Percentiles rank a stretch among this genome's conserved stretches.
These are phyloP conservation scores for Raphidocelis subcapitata DNA, from an alignment of 139 green algal species.

Conservation along the genomic window DNA sequence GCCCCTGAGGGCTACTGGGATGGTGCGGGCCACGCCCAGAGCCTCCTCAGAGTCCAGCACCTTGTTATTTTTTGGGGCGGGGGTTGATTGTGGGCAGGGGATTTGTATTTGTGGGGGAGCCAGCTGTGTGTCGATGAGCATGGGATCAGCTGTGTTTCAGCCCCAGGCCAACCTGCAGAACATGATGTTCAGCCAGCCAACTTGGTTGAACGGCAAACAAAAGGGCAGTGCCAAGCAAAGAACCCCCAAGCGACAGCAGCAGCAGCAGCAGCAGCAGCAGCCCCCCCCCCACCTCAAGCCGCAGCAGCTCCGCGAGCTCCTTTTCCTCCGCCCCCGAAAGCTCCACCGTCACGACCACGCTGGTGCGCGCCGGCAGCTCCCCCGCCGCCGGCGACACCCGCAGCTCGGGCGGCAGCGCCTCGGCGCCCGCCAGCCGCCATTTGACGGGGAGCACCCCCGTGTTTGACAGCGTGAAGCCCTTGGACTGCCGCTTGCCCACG, in stretches of 20 bases:
- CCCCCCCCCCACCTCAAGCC: constrained; percentile 39
- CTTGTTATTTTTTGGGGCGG: not conserved
- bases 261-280: no score
- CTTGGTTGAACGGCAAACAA: no score
- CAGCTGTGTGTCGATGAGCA: no score
- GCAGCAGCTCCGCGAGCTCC: constrained; percentile 47
- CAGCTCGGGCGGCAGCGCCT: constrained; percentile 59
- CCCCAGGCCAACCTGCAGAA: no score
- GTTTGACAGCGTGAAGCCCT: constrained; percentile 67
- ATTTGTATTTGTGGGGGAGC: no score
- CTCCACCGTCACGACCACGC: constrained; percentile 53
- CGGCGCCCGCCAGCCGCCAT: constrained; percentile 60
- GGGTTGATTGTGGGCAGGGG: no score
- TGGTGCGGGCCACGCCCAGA: constrained; percentile 46
- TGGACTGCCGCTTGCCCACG: constrained; percentile 50
- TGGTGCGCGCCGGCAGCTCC: constrained; percentile 45
- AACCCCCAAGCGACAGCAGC: no score
- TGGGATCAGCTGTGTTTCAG: no score
- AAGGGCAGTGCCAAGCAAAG: no score
- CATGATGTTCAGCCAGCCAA: no score
- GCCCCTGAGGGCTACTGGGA: constrained; percentile 58
- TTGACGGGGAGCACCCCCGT: constrained; percentile 69
- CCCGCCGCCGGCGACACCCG: constrained; percentile 34
- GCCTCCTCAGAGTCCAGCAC: constrained; percentile 46
- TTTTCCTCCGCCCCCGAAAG: constrained; percentile 62